Evolutionary conservation across 148 eudicot genomes (phyloP).

Genomic region (Cornus controversa): DNA sequence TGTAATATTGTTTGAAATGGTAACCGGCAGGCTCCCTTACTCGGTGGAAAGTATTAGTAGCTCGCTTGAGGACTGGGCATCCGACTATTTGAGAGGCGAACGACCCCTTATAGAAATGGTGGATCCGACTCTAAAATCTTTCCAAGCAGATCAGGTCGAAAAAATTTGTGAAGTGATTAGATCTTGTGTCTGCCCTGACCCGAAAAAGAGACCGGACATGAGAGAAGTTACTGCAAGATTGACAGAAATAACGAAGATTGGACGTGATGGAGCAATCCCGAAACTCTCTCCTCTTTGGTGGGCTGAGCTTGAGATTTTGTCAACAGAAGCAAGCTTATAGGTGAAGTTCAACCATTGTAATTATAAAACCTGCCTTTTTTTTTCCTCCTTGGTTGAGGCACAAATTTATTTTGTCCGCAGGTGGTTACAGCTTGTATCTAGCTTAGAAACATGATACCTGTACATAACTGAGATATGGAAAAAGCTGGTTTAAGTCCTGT

Average conservation of each 20-base stretch:
- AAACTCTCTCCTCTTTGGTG: conserved; percentile 84
- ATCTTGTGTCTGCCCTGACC: conserved; percentile 49
- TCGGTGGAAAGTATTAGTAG: conserved; percentile 29
- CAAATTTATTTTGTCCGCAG: background rate
- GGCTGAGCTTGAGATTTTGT: conserved; percentile 69
- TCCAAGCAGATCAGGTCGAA: conserved; percentile 48
- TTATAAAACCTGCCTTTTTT: background rate
- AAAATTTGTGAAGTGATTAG: conserved; percentile 53
- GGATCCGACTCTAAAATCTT: conserved; percentile 67
- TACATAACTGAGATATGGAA: background rate
- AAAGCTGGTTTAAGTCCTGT: background rate
- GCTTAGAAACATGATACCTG: background rate
- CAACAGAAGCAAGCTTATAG: conserved; percentile 41
- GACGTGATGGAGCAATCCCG: conserved; percentile 64
- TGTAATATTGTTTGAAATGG: conserved; percentile 62
- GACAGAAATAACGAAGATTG: conserved; percentile 62
- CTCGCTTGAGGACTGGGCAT: conserved; percentile 58
- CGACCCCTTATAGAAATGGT: conserved; percentile 41
- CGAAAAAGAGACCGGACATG: conserved; percentile 62
- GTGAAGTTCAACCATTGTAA: conserved; percentile 6
- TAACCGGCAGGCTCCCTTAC: conserved; percentile 75
- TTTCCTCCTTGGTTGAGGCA: background rate
- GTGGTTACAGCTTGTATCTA: background rate
- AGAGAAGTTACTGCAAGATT: conserved; percentile 52
- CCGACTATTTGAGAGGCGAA: conserved; percentile 50